Conservation (phyloP, 129 eudicot genomes). For the Flaveria sonorensis region DNA sequence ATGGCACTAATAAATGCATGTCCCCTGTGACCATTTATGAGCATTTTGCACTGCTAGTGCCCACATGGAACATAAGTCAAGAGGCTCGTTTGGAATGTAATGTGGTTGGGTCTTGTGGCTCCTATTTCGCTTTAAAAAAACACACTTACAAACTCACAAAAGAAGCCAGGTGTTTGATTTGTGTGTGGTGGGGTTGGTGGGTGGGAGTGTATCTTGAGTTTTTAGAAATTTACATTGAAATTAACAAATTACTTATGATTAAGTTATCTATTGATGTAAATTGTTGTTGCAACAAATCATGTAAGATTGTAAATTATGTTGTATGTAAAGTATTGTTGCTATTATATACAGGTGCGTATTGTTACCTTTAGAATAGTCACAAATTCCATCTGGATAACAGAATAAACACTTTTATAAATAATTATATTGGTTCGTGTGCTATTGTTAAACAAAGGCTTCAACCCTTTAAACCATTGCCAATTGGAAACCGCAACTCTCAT, state of each 20-base stretch:
- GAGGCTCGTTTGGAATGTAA: constrained; percentile 24
- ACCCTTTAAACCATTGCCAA: too few species aligned
- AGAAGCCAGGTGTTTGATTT: not conserved
- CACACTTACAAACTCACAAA: constrained; percentile 12
- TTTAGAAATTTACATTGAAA: too few species aligned
- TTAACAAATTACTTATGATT: too few species aligned
- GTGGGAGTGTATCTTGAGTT: too few species aligned
- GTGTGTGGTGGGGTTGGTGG: not conserved
- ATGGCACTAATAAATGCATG: constrained; percentile 25
- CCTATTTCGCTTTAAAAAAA: constrained; percentile 1
- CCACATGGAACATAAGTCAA: constrained; percentile 18
- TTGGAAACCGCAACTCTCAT: too few species aligned
- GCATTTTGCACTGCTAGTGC: not conserved
- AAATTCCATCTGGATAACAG: not conserved
- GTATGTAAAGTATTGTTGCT: too few species aligned
- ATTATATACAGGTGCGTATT: too few species aligned
- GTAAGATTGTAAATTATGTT: too few species aligned
- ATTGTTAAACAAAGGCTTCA: too few species aligned
- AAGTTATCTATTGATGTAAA: too few species aligned
- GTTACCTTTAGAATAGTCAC: not conserved
- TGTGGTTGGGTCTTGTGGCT: constrained; percentile 35
- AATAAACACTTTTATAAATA: not conserved
- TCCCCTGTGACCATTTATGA: constrained; percentile 23
- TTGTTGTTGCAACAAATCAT: too few species aligned
- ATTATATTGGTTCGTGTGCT: not conserved